These are phyloP conservation scores for Leccinellum rugosiceps DNA, from an alignment of 768 basidiomycete species.

Conservation along the genomic window DNA sequence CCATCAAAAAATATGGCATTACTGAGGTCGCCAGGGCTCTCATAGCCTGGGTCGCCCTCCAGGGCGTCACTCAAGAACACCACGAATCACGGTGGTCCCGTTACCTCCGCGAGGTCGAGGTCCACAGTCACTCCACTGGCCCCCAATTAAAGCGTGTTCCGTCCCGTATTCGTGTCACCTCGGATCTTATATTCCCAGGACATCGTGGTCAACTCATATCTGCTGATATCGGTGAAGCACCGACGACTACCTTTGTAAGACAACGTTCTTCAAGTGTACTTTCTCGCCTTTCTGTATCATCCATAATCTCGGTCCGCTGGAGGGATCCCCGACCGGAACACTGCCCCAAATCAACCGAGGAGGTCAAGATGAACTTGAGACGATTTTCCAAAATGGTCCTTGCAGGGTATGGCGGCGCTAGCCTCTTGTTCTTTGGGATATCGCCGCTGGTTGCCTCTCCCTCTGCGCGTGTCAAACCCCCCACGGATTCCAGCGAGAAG, in stretches of 20 bases:
- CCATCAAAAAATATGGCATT: constrained; percentile 59
- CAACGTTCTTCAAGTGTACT: constrained; percentile 29
- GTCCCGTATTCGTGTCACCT: constrained; percentile 70
- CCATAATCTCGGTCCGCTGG: constrained; percentile 25
- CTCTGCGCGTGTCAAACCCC: constrained; percentile 19
- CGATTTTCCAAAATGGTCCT: constrained; percentile 80
- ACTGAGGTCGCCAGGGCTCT: constrained; percentile 67
- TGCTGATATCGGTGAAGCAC: constrained; percentile 74
- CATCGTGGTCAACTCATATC: constrained; percentile 70
- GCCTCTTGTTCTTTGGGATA: constrained; percentile 77
- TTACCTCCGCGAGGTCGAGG: constrained; percentile 62
- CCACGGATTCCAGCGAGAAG: constrained; percentile 39
- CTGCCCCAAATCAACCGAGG: constrained; percentile 36
- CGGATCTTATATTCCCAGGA: constrained; percentile 67
- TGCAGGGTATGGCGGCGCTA: constrained; percentile 82
- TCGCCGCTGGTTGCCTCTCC: constrained; percentile 33
- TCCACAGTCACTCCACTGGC: constrained; percentile 44
- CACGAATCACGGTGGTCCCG: constrained; percentile 71
- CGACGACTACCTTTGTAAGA: constrained; percentile 29
- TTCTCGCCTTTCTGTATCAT: constrained; percentile 25
- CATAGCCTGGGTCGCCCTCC: constrained; percentile 76
- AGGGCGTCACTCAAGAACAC: constrained; percentile 78
- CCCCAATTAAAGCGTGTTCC: constrained; percentile 30
- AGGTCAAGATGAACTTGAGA: constrained; percentile 68
- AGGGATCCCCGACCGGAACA: constrained; percentile 23